These are phyloP conservation scores for Talaromyces sp. DNA, from an alignment of 2,329 filamentous ascomycete species.

Conservation along the genomic window DNA sequence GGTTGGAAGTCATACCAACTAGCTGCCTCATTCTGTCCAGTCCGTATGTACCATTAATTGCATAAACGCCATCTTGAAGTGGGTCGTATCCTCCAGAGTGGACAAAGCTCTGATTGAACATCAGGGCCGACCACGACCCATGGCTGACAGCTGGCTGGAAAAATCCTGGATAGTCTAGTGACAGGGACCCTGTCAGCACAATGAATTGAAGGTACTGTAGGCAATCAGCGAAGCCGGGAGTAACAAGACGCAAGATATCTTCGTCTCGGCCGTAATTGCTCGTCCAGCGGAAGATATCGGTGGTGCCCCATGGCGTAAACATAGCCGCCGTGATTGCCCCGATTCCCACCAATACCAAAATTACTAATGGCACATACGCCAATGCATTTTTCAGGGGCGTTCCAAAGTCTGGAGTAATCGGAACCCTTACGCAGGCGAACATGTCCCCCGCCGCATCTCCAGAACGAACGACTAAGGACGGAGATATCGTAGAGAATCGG, in stretches of 20 bases:
- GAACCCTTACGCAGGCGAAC: constrained; percentile 80
- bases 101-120: constrained; percentile 92
- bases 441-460: constrained; percentile 66
- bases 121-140: constrained; percentile 81
- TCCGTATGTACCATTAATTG: constrained; percentile 75
- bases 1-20: constrained; percentile 72
- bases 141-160: constrained; percentile 91
- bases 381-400: constrained; percentile 67
- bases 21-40: constrained; percentile 78
- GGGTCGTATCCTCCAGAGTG: constrained; percentile 67
- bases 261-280: constrained; percentile 95
- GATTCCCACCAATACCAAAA: constrained; percentile 77
- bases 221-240: constrained; percentile 94
- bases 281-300: constrained; percentile 92
- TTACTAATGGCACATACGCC: constrained; percentile 73
- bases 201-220: constrained; percentile 96
- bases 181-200: constrained; percentile 82
- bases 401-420: constrained; percentile 82
- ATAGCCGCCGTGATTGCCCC: constrained; percentile 84
- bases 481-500: constrained; percentile 78
- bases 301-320: constrained; percentile 91
- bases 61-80: constrained; percentile 83
- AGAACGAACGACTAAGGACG: constrained; percentile 73
- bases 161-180: constrained; percentile 87
- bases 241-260: constrained; percentile 87